These are phyloP conservation scores for Clausena lansium DNA, from an alignment of 345 rosid genomes.

Conservation along the genomic window DNA sequence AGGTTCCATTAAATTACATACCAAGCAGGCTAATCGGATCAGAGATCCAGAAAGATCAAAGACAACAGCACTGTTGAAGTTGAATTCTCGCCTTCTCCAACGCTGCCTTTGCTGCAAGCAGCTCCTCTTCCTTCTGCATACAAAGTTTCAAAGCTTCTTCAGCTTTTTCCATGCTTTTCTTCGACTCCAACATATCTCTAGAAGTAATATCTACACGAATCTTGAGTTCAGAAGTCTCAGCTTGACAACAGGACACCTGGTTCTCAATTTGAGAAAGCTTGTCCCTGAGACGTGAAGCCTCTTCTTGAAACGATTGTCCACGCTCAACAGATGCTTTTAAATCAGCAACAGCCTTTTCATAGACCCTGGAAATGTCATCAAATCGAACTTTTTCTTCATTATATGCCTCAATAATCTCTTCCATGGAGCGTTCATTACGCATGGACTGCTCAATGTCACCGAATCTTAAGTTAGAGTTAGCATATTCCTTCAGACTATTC, in stretches of 20 bases:
- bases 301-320: slow-evolving; percentile 22
- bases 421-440: slow-evolving; percentile 4
- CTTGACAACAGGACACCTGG: slow-evolving; percentile 29
- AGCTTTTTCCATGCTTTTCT: slow-evolving; percentile 28
- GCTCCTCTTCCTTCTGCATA: slow-evolving; percentile 17
- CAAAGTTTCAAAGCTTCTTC: slow-evolving; percentile 14
- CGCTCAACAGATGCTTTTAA: slow-evolving; percentile 19
- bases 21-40: not conserved
- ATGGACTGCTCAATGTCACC: slow-evolving; percentile 18
- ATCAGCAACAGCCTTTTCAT: slow-evolving; percentile 27
- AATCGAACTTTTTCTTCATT: slow-evolving; percentile 21
- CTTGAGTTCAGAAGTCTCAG: slow-evolving; percentile 32
- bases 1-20: not conserved
- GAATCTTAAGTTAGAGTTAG: slow-evolving; percentile 8
- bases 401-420: slow-evolving; percentile 24
- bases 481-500: not conserved
- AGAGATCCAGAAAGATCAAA: not conserved
- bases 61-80: slow-evolving; percentile 11
- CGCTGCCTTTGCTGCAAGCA: slow-evolving; percentile 22
- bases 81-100: slow-evolving; percentile 24
- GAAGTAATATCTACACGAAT: slow-evolving; percentile 15
- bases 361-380: slow-evolving; percentile 30
- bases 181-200: slow-evolving; percentile 23
- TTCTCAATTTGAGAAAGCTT: slow-evolving; percentile 28
- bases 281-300: slow-evolving; percentile 24